phyloP scores from a whole-genome alignment of 2,329 filamentous ascomycete genomes.

The Colletotrichum euphorbiae region DNA sequence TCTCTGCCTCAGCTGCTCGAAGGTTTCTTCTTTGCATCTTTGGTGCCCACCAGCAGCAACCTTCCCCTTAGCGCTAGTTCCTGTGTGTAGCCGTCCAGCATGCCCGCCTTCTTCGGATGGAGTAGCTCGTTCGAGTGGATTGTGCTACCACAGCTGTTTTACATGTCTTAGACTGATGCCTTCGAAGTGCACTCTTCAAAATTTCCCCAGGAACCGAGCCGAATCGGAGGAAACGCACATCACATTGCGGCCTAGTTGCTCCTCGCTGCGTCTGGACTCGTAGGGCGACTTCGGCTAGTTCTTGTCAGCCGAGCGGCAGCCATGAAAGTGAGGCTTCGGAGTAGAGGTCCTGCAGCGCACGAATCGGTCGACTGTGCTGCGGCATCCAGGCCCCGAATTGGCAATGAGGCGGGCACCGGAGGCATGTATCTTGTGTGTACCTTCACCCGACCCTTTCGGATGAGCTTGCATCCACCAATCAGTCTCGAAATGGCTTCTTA shows the following conservation, averaged over 20 bases:
- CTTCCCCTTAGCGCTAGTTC: slow-evolving; percentile 1
- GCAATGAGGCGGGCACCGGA: slow-evolving; percentile 23
- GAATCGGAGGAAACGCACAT: neutral
- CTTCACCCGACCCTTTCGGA: slow-evolving; percentile 24
- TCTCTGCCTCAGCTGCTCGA: slow-evolving; percentile 11
- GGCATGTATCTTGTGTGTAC: slow-evolving; percentile 29
- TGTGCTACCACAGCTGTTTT: slow-evolving; percentile 21
- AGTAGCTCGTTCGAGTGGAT: slow-evolving; percentile 23
- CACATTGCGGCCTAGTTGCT: neutral
- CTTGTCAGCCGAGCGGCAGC: slow-evolving; percentile 3
- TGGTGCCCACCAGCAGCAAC: slow-evolving; percentile 11
- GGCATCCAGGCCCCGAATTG: slow-evolving; percentile 23
- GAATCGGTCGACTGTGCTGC: slow-evolving; percentile 20
- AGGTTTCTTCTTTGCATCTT: slow-evolving; percentile 22
- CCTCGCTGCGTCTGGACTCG: neutral
- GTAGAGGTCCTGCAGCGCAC: slow-evolving; percentile 19
- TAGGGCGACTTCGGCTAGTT: neutral
- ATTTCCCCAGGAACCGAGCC: neutral
- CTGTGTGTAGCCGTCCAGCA: slow-evolving; percentile 25
- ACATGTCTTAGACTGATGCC: slow-evolving; percentile 20
- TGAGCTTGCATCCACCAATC: slow-evolving; percentile 10
- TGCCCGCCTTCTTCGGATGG: slow-evolving; percentile 25
- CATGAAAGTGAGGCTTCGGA: slow-evolving; percentile 12
- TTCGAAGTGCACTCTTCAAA: neutral
- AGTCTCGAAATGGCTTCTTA: neutral